Conservation (phyloP, 805 yeast genomes). For the Jamesozyma piceae region DNA sequence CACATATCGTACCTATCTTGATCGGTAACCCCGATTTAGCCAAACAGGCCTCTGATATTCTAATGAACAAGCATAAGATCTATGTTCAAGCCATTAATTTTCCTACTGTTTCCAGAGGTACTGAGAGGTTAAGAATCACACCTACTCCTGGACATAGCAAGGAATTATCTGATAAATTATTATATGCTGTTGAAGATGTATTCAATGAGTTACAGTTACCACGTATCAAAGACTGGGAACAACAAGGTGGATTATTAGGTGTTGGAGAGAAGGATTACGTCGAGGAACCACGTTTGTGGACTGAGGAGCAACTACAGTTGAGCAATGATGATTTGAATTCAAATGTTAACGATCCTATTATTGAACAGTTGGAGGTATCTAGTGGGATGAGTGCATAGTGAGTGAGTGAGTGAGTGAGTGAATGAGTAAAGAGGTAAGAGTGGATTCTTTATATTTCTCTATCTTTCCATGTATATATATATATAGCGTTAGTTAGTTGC, state of each 20-base stretch:
- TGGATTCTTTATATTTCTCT: no score
- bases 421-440: no score
- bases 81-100: constrained; percentile 97
- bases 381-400: constrained; percentile 39
- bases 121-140: constrained; percentile 94
- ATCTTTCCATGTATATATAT: no score
- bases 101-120: constrained; percentile 95
- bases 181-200: constrained; percentile 71
- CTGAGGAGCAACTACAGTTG: constrained; percentile 63
- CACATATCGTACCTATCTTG: constrained; percentile 91
- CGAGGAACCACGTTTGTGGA: constrained; percentile 70
- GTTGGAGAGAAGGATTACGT: constrained; percentile 54
- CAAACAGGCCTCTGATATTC: constrained; percentile 79
- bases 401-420: neutral
- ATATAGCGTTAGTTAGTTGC: no score
- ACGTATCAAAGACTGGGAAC: constrained; percentile 69
- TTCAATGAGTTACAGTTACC: constrained; percentile 67
- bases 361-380: constrained; percentile 57
- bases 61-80: constrained; percentile 74
- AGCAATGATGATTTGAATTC: constrained; percentile 54
- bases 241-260: constrained; percentile 81
- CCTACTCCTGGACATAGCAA: constrained; percentile 95
- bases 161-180: constrained; percentile 64
- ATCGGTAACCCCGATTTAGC: constrained; percentile 93
- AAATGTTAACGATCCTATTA: constrained; percentile 55